A percentile compares a stretch with the other conserved stretches of the same genome.
phyloP scores from a whole-genome alignment of 345 rosid genomes.

The Salix udensis region DNA sequence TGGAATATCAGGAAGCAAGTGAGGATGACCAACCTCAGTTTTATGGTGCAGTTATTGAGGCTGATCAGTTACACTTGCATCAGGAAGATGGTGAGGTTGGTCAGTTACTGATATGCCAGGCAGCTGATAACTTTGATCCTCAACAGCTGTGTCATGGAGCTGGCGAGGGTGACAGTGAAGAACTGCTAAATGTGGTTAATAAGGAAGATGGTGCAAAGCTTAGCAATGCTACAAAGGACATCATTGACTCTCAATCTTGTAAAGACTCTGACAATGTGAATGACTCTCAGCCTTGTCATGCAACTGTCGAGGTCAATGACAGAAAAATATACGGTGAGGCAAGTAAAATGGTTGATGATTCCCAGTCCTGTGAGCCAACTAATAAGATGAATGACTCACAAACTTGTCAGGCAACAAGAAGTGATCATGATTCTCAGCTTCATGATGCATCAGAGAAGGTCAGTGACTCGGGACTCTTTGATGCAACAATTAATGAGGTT shows the following conservation, averaged over 20 bases:
- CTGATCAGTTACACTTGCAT: conserved; percentile 19
- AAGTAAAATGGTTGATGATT: conserved; percentile 7
- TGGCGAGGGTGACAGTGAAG: conserved; percentile 3
- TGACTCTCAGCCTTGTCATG: background rate
- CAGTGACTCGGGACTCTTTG: background rate
- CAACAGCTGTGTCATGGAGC: conserved; percentile 5
- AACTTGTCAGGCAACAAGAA: background rate
- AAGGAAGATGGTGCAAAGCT: conserved; percentile 12
- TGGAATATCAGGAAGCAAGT: conserved; percentile 20
- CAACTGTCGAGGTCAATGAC: background rate
- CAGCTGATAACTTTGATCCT: conserved; percentile 16
- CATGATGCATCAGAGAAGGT: background rate
- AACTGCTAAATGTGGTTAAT: conserved; percentile 8
- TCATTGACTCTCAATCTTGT: conserved; percentile 7
- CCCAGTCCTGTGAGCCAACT: conserved; percentile 5
- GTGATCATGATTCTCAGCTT: conserved; percentile 5
- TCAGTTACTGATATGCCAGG: conserved; percentile 12
- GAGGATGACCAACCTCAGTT: conserved; percentile 26
- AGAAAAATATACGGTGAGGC: background rate
- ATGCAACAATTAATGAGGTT: background rate
- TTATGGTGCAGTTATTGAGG: conserved; percentile 22
- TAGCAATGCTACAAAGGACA: background rate
- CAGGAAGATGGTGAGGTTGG: conserved; percentile 14
- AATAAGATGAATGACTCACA: background rate
- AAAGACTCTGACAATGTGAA: background rate